These are phyloP conservation scores for Suzukiozyma palmioleophila DNA, from an alignment of 1,139 yeast species.

Conservation along the genomic window DNA sequence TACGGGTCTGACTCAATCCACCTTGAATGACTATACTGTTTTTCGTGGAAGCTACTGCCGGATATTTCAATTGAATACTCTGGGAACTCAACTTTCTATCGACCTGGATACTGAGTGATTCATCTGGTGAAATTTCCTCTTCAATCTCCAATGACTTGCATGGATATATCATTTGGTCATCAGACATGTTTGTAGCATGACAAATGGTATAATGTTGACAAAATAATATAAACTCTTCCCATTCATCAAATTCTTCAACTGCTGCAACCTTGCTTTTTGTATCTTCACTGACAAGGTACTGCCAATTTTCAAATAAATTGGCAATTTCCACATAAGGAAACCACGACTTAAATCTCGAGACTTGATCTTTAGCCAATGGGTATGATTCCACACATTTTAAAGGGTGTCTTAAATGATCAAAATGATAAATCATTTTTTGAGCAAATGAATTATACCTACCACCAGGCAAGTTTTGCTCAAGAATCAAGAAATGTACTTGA, in stretches of 20 bases:
- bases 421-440: slow-evolving; percentile 70
- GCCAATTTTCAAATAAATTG: slow-evolving; percentile 61
- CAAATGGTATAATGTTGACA: slow-evolving; percentile 72
- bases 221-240: slow-evolving; percentile 76
- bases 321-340: slow-evolving; percentile 48
- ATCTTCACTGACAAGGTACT: slow-evolving; percentile 31
- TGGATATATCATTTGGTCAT: slow-evolving; percentile 10
- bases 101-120: slow-evolving; percentile 7
- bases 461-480: slow-evolving; percentile 72
- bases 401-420: slow-evolving; percentile 63
- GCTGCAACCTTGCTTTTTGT: slow-evolving; percentile 40
- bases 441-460: slow-evolving; percentile 66
- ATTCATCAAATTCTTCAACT: slow-evolving; percentile 74
- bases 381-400: slow-evolving; percentile 62
- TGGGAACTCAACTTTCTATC: slow-evolving; percentile 4
- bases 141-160: slow-evolving; percentile 5
- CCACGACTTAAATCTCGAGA: slow-evolving; percentile 41
- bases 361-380: slow-evolving; percentile 49
- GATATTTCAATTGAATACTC: slow-evolving; percentile 41
- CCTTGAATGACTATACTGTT: slow-evolving; percentile 42
- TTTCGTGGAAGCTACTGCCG: slow-evolving; percentile 30
- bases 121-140: slow-evolving; percentile 5
- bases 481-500: slow-evolving; percentile 53
- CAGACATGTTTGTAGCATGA: slow-evolving; percentile 53
- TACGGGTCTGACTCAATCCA: slow-evolving; percentile 50